These are phyloP conservation scores for Sextonia rubra DNA, from an alignment of 164 flowering plant genomes.

Conservation along the genomic window DNA sequence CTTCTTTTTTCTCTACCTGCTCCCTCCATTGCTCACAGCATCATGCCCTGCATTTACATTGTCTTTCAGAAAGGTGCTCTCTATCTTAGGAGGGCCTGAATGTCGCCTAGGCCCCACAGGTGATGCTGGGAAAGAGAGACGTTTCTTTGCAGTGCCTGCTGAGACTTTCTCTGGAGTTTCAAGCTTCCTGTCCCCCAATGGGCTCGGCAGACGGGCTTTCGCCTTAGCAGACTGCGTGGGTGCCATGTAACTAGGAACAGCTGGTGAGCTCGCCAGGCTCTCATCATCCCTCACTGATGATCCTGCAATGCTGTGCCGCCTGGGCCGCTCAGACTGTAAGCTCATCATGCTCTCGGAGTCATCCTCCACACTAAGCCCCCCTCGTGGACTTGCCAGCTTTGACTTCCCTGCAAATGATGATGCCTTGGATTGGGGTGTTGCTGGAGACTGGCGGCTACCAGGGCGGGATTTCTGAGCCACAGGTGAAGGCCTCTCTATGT, in stretches of 20 bases:
- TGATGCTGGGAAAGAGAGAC: constrained; percentile 55
- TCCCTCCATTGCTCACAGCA: constrained; percentile 30
- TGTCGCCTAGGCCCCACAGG: constrained; percentile 52
- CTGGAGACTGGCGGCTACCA: constrained; percentile 34
- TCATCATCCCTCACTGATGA: constrained; percentile 44
- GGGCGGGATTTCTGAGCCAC: constrained; percentile 36
- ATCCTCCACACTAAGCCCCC: constrained; percentile 34
- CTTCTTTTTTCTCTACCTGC: constrained; percentile 3
- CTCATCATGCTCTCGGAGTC: constrained; percentile 56
- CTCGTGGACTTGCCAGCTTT: constrained; percentile 48
- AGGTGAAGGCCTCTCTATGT: constrained; percentile 43
- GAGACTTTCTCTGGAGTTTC: constrained; percentile 41
- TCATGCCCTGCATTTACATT: constrained; percentile 4
- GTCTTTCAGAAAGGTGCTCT: constrained; percentile 29
- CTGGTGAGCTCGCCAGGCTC: constrained; percentile 58
- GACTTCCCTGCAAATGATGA: constrained; percentile 29
- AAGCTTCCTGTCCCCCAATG: constrained; percentile 34
- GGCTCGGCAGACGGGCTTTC: constrained; percentile 45
- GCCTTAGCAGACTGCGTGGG: constrained; percentile 75
- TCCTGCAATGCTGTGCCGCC: constrained; percentile 61
- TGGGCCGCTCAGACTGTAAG: constrained; percentile 48
- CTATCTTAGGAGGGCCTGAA: constrained; percentile 56
- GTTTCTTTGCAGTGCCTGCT: constrained; percentile 45
- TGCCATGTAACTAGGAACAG: constrained; percentile 76
- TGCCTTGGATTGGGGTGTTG: constrained; percentile 36